Base-by-base conservation (phyloP, 352 stramenopile species). In the Pythium rishiriense region DNA sequence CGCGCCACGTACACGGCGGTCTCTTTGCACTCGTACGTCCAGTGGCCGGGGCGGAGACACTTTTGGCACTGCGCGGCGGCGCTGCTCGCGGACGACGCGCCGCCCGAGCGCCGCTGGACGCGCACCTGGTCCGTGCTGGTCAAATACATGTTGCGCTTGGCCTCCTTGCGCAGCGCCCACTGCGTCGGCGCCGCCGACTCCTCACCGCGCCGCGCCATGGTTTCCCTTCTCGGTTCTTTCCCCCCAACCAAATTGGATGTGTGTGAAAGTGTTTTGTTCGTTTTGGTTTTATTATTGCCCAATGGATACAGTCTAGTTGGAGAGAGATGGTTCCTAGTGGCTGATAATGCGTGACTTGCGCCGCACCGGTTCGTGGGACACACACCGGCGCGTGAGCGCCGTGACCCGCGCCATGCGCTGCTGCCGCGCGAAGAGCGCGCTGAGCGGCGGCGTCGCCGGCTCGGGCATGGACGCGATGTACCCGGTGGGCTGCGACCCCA, bases 1-100 rank as follows among this genome's bases (percentile, higher is more conserved):
- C 87, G 85, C 61, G 87, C 77, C 45, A 93, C 66, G 68, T 95
- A 95, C 57, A 90, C 74, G 17, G 83, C 71, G n/a, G 91, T 78
- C 59, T 90, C 90, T 73, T 92, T 91, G 80, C 87, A 95, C 63
- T 95, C 87, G 71, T 92, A 95, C 15, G 83, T 95, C 87, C 87
- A 95, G 64, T 95, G 87, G 19, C 87, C 87, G 1, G 68, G 50
- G 28, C 75, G 71, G 31, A 95, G 76, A 69, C 87, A 95, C 75
- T 94, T 95, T 68, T 95, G 87, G 68, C 87, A 95, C 76, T 85
- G 76, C 49, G 79, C 82, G 2, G 60, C 65, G 6, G 68, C 74
- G 24, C 48, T 37, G 29, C 55, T 42, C 10, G 47, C 35, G 4
- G 61, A 35, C 12, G 49, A 43, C 11, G 56, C 62, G 25, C 82